These are phyloP conservation scores for Leccinum pellstonianum DNA, from an alignment of 768 basidiomycete species.

Conservation along the genomic window DNA sequence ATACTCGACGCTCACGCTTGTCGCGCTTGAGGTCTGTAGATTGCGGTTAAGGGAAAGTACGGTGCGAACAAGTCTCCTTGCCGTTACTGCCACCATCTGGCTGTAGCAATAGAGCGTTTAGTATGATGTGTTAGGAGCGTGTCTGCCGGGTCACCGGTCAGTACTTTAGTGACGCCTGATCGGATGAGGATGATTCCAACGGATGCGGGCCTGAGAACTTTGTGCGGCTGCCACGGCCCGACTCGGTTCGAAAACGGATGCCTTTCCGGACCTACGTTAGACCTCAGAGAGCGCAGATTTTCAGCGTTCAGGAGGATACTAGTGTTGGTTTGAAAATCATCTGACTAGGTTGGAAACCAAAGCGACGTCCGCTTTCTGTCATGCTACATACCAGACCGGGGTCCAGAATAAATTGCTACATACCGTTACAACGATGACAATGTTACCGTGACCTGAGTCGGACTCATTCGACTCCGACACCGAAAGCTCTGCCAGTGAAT, in stretches of 20 bases:
- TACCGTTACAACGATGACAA: neutral
- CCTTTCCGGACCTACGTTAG: no score
- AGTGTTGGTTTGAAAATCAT: no score
- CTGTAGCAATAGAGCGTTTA: neutral
- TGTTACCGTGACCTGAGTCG: neutral
- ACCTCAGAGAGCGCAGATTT: no score
- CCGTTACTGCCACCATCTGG: conserved; percentile 6
- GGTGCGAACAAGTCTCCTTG: conserved; percentile 14
- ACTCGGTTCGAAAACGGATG: neutral
- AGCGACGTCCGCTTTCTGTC: no score
- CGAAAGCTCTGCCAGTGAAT: neutral
- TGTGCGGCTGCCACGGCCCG: neutral
- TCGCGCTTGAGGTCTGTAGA: conserved; percentile 17
- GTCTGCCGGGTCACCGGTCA: no score
- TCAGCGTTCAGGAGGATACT: no score
- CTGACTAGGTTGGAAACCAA: no score
- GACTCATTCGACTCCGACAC: neutral
- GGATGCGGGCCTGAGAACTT: neutral
- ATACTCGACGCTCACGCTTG: conserved; percentile 19
- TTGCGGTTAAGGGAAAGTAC: conserved; percentile 4
- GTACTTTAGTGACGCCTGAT: no score
- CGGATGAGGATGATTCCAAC: no score
- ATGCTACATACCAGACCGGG: no score
- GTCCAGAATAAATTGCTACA: neutral
- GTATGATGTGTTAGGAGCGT: neutral